Conservation (phyloP, 1,284 basidiomycete species). For the Sanguinoderma infundibulare region DNA sequence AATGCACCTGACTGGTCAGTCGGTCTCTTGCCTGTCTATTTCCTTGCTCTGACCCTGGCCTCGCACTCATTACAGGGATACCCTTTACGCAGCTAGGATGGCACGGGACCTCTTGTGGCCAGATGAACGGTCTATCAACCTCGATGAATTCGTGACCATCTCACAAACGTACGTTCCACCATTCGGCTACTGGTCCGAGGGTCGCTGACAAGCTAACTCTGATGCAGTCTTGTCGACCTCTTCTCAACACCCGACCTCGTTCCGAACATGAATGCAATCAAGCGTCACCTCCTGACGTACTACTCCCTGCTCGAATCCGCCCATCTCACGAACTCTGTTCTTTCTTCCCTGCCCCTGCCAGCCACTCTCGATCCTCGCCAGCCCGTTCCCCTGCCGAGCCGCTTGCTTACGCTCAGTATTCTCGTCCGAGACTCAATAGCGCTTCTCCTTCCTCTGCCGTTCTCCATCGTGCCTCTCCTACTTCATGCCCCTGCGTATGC, state of each 20-base stretch:
- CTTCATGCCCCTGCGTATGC: slow-evolving; percentile 85
- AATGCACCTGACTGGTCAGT: slow-evolving; percentile 93
- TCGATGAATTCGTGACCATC: slow-evolving; percentile 80
- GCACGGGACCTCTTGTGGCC: slow-evolving; percentile 91
- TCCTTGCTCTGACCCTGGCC: slow-evolving; percentile 1
- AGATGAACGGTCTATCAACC: slow-evolving; percentile 70
- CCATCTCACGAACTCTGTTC: slow-evolving; percentile 80
- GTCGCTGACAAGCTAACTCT: slow-evolving; percentile 15
- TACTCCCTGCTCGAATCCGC: slow-evolving; percentile 86
- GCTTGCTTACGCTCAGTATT: slow-evolving; percentile 78
- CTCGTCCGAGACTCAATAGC: slow-evolving; percentile 80
- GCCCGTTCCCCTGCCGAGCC: slow-evolving; percentile 76
- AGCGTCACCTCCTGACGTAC: slow-evolving; percentile 80
- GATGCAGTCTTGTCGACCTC: slow-evolving; percentile 74
- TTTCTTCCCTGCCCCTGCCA: slow-evolving; percentile 81
- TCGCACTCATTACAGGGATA: slow-evolving; percentile 62
- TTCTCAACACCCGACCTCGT: slow-evolving; percentile 74
- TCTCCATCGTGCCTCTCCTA: slow-evolving; percentile 85
- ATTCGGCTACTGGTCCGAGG: slow-evolving; percentile 7
- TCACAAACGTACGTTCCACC: slow-evolving; percentile 79
- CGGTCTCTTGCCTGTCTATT: not conserved
- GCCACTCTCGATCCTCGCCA: slow-evolving; percentile 78
- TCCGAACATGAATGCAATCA: slow-evolving; percentile 63
- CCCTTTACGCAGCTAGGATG: slow-evolving; percentile 85
- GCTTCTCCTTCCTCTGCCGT: slow-evolving; percentile 75